Evolutionary conservation across 2,329 filamentous ascomycete genomes (phyloP).

Genomic region (Claviceps humidiphila): DNA sequence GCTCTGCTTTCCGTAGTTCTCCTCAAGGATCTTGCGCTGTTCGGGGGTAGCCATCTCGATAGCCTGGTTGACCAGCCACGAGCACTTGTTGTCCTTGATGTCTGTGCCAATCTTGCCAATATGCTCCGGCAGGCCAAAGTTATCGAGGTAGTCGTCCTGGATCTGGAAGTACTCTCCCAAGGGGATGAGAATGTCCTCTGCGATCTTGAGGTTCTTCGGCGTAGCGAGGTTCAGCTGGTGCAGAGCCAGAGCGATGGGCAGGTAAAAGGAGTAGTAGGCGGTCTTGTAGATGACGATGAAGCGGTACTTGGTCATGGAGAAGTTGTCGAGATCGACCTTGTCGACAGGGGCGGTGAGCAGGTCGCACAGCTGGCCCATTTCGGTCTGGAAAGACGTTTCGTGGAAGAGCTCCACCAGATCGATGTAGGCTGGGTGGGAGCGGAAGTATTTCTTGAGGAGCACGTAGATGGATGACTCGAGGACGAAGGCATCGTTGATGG

Average conservation of each 20-base stretch:
- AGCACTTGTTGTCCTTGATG: conserved; percentile 99
- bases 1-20: conserved; percentile 92
- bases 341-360: conserved; percentile 93
- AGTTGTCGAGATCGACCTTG: conserved; percentile 83
- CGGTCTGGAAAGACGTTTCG: conserved; percentile 84
- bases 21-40: conserved; percentile 76
- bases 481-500: conserved; percentile 98
- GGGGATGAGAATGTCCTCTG: conserved; percentile 84
- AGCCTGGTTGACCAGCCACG: conserved; percentile 94
- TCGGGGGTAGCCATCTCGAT: conserved; percentile 66
- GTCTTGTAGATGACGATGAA: conserved; percentile 99
- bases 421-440: conserved; percentile 71
- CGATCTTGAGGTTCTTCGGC: conserved; percentile 75
- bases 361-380: conserved; percentile 89
- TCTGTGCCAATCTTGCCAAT: conserved; percentile 99
- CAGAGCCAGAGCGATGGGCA: conserved; percentile 84
- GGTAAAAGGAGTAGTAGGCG: conserved; percentile 97
- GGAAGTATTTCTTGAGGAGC: conserved; percentile 89
- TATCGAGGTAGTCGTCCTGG: conserved; percentile 98
- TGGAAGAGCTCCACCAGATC: conserved; percentile 95
- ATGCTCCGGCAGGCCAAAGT: conserved; percentile 81
- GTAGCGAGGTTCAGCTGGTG: conserved; percentile 77
- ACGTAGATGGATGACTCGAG: conserved; percentile 84
- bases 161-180: conserved; percentile 99
- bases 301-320: conserved; percentile 85